Conservation (phyloP, 306 rosid species). For the Sindora glabra region DNA sequence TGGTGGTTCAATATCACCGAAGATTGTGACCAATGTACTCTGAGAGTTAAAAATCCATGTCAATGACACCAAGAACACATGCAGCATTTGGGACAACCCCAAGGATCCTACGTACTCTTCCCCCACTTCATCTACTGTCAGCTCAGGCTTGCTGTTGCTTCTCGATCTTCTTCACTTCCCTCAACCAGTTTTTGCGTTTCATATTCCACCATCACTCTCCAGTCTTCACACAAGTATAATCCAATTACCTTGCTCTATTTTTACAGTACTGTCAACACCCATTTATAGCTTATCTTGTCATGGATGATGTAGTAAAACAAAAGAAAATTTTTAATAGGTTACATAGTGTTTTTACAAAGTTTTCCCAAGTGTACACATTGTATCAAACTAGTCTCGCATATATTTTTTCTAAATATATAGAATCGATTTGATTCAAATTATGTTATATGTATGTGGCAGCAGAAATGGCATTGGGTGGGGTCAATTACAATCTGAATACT, state of each 20-base stretch:
- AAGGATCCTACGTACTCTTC: constrained; percentile 26
- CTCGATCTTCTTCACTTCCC: background rate
- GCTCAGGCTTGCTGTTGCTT: background rate
- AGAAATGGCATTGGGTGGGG: no score
- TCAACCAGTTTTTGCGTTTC: constrained; percentile 7
- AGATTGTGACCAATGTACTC: constrained; percentile 22
- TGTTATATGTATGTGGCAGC: no score
- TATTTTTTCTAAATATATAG: no score
- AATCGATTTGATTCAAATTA: no score
- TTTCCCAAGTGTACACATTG: no score
- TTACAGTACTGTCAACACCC: background rate
- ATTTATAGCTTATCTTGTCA: no score
- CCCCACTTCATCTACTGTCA: constrained; percentile 25
- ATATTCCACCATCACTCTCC: constrained; percentile 8
- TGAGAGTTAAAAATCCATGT: constrained; percentile 36
- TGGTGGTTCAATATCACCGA: constrained; percentile 30
- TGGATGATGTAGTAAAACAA: no score
- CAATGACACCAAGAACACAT: constrained; percentile 23
- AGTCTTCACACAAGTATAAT: background rate
- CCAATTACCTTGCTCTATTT: background rate
- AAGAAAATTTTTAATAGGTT: no score
- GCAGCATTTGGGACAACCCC: constrained; percentile 25
- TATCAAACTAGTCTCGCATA: no score
- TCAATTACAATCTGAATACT: no score
- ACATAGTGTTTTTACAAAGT: no score